Conservation (phyloP, 345 rosid species). For the thale cress (Arabidopsis thaliana) region DNA sequence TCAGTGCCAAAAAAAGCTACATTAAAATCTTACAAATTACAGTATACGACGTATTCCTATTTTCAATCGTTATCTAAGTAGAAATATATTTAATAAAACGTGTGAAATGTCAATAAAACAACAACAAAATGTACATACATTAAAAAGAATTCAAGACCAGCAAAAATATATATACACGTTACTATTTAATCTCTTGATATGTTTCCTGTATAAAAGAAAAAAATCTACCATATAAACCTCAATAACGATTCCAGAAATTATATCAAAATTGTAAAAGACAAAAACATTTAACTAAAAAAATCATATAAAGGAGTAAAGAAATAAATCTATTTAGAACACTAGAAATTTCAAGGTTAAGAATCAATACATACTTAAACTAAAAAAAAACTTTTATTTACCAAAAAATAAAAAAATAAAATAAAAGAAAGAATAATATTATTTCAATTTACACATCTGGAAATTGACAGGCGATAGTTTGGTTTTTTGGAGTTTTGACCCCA, state of each 20-base stretch:
- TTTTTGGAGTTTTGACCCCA: constrained; percentile 4
- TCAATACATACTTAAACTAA: neutral
- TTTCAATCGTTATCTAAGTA: neutral
- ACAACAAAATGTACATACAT: neutral
- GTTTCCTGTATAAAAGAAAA: neutral
- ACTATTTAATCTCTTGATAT: neutral
- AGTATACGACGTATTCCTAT: neutral
- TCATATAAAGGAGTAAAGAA: neutral
- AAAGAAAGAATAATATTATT: too few species aligned
- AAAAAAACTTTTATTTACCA: too few species aligned
- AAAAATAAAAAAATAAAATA: too few species aligned
- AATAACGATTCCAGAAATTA: neutral
- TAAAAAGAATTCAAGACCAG: constrained; percentile 4
- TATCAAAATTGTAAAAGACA: neutral
- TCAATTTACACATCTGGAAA: neutral
- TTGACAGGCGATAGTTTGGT: neutral
- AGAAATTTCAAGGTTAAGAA: neutral
- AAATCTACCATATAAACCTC: neutral
- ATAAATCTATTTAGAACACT: neutral
- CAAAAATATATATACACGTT: neutral
- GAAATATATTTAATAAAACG: neutral
- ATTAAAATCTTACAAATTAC: neutral
- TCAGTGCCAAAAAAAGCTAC: neutral
- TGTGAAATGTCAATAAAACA: neutral
- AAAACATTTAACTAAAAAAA: neutral